Evolutionary conservation across 352 stramenopile species (phyloP).

Genomic region (Pythium sp.): DNA sequence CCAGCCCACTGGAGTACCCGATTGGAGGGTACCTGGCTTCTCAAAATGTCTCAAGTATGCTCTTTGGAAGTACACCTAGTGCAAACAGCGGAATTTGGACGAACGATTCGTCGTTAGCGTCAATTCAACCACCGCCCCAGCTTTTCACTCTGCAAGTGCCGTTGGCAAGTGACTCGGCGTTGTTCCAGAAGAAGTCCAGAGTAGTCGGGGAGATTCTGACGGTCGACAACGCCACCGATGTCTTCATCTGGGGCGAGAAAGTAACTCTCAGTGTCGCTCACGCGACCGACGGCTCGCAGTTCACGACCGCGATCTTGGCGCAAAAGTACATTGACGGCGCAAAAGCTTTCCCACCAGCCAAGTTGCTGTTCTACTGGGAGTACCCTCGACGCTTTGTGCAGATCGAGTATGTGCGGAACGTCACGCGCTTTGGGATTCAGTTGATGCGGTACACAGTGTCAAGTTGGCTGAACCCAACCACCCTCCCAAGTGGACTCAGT

Average conservation of each 20-base stretch:
- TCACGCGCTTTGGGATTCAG: constrained; percentile 46
- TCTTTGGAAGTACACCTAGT: constrained; percentile 2
- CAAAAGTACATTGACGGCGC: constrained; percentile 16
- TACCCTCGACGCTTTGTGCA: constrained; percentile 41
- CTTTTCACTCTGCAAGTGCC: constrained; percentile 27
- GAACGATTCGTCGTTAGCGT: constrained; percentile 6
- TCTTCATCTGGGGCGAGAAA: constrained; percentile 29
- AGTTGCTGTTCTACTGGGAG: constrained; percentile 56
- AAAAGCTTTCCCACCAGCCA: constrained; percentile 33
- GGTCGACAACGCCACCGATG: constrained; percentile 28
- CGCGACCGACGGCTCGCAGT: constrained; percentile 57
- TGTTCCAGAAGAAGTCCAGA: constrained; percentile 34
- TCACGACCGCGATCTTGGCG: constrained; percentile 40
- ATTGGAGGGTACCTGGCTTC: constrained; percentile 25
- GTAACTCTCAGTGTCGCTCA: constrained; percentile 25
- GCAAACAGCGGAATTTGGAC: constrained; percentile 15
- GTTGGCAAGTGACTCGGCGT: constrained; percentile 17
- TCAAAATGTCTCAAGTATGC: background rate
- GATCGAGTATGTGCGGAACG: constrained; percentile 36
- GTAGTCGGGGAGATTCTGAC: constrained; percentile 40
- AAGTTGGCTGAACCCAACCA: constrained; percentile 36
- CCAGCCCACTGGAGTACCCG: constrained; percentile 18
- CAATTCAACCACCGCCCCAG: background rate
- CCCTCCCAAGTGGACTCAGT: constrained; percentile 31
- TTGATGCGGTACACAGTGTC: constrained; percentile 45